These are phyloP conservation scores for Saturnispora besseyi DNA, from an alignment of 805 yeast species.

Conservation along the genomic window DNA sequence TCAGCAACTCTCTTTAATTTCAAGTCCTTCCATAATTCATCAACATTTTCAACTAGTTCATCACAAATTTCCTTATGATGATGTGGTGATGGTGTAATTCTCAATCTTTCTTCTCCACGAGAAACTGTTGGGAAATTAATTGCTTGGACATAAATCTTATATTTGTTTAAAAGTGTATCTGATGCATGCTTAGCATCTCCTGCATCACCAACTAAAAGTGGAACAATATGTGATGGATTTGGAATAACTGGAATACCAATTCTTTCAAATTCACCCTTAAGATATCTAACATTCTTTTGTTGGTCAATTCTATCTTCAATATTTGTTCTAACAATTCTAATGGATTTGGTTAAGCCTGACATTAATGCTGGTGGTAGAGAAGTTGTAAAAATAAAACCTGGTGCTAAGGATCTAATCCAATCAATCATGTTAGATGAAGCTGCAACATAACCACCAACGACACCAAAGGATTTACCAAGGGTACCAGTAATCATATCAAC, in stretches of 20 bases:
- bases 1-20: constrained; percentile 64
- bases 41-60: constrained; percentile 68
- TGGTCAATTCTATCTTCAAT: constrained; percentile 72
- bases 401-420: constrained; percentile 93
- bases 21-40: constrained; percentile 68
- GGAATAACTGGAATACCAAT: constrained; percentile 93
- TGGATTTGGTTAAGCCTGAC: constrained; percentile 91
- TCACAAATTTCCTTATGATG: constrained; percentile 73
- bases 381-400: constrained; percentile 96
- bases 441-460: constrained; percentile 97
- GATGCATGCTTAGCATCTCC: constrained; percentile 86
- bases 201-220: constrained; percentile 91
- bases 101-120: constrained; percentile 87
- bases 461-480: constrained; percentile 92
- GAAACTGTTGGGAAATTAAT: constrained; percentile 98
- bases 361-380: constrained; percentile 94
- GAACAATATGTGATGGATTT: constrained; percentile 95
- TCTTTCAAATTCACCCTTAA: constrained; percentile 58
- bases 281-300: constrained; percentile 78
- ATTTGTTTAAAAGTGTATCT: constrained; percentile 74
- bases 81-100: constrained; percentile 99
- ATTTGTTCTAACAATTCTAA: constrained; percentile 73
- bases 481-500: constrained; percentile 97
- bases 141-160: constrained; percentile 92
- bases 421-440: constrained; percentile 77